Conservation (phyloP, 1,284 basidiomycete genomes). For the Ustilago shanxiensis region DNA sequence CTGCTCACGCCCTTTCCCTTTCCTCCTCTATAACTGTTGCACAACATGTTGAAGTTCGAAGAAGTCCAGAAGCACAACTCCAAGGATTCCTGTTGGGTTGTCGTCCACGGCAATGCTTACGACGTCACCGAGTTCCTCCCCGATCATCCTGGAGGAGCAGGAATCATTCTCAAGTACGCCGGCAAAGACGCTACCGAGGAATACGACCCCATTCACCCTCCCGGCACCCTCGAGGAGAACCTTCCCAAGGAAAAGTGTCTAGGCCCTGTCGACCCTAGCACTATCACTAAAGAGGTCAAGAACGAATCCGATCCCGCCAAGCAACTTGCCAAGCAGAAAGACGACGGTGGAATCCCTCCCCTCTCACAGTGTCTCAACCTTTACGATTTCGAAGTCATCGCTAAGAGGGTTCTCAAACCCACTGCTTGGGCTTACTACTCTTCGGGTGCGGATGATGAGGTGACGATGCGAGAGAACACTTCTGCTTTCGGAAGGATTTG, state of each 20-base stretch:
- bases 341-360: conserved; percentile 72
- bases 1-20: neutral
- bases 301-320: conserved; percentile 4
- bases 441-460: conserved; percentile 74
- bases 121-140: conserved; percentile 86
- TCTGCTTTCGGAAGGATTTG: conserved; percentile 90
- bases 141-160: conserved; percentile 78
- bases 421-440: conserved; percentile 70
- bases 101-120: conserved; percentile 82
- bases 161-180: conserved; percentile 81
- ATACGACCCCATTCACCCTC: conserved; percentile 68
- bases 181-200: conserved; percentile 80
- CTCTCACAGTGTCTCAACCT: conserved; percentile 84
- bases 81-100: conserved; percentile 86
- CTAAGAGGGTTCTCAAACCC: conserved; percentile 60
- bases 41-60: conserved; percentile 59
- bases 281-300: conserved; percentile 42
- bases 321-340: conserved; percentile 24
- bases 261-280: conserved; percentile 61
- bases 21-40: neutral
- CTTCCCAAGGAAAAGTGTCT: conserved; percentile 63
- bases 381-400: conserved; percentile 83
- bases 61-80: conserved; percentile 79
- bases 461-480: conserved; percentile 82
- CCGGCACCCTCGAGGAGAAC: conserved; percentile 67